These are phyloP conservation scores for Trichoderma sp. DNA, from an alignment of 2,329 filamentous ascomycete genomes.

Conservation along the genomic window DNA sequence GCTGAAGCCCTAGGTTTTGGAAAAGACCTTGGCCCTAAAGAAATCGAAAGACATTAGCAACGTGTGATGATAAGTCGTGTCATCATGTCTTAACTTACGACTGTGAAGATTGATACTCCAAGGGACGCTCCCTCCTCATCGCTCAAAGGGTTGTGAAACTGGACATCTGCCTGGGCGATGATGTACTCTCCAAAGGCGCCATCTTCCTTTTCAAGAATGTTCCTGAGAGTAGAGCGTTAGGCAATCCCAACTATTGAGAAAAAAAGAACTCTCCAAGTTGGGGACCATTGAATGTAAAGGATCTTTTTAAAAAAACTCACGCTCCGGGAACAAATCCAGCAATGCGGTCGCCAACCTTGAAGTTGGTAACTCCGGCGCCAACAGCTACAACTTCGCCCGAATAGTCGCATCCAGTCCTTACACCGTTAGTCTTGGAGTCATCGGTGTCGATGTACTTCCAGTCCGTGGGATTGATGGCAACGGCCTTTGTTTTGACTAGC, in stretches of 20 bases:
- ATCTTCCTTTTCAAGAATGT: slow-evolving; percentile 35
- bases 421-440: slow-evolving; percentile 16
- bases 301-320: not conserved
- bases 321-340: slow-evolving; percentile 40
- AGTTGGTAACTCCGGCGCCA: slow-evolving; percentile 40
- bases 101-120: slow-evolving; percentile 42
- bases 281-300: not conserved
- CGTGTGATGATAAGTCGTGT: not conserved
- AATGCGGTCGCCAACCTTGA: slow-evolving; percentile 49
- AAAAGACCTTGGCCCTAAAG: slow-evolving; percentile 39
- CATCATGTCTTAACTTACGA: slow-evolving; percentile 23
- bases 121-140: slow-evolving; percentile 47
- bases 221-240: not conserved
- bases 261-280: not conserved
- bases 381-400: slow-evolving; percentile 47
- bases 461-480: slow-evolving; percentile 38
- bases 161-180: slow-evolving; percentile 39
- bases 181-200: slow-evolving; percentile 45
- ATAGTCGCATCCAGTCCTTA: slow-evolving; percentile 44
- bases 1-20: slow-evolving; percentile 42
- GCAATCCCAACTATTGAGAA: not conserved
- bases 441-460: slow-evolving; percentile 33
- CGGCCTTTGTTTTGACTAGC: slow-evolving; percentile 35
- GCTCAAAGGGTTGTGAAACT: slow-evolving; percentile 46
- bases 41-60: not conserved